Base-by-base conservation (phyloP, 176 grass and related monocot genomes). In the Paspalum notatum region DNA sequence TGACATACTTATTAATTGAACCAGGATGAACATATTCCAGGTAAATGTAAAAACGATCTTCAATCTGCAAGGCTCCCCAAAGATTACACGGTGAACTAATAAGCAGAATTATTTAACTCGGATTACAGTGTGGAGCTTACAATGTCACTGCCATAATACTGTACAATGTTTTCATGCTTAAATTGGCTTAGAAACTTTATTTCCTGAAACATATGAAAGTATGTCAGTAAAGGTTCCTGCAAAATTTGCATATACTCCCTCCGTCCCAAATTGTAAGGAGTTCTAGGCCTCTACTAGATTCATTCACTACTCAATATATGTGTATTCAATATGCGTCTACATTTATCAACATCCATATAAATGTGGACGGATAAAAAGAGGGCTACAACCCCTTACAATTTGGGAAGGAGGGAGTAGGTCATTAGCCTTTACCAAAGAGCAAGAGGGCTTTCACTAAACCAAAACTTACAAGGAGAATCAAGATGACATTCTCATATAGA, bases 11-110 rank as follows among this genome's bases (percentile, higher is more conserved):
- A 81, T 95, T 95, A 61, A 99, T 95, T 11, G 96, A 95, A 84
- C 96, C 96, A 4, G 96, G 96, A 88, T 99, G 96, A 72, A 99
- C 90, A 32, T 95, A 99, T 62, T 99, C 96, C 62, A 99, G 79
- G 67, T 95, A 99, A 86, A 99, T 99, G 77, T 95, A 99, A 81
- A 99, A 95, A 57, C 84, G 85, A 77, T 99, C 92, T 82, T 86
- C 96, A 70, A 80, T 84, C 81, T 81, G 76, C 50, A 62, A 79
- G 62, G 79, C 77, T 24, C 73, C 60, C 66, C 53, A 82, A 76
- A 83, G 41, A 76, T 83, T 40, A 62, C 49, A 38, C 68, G 8
- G 62, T 58, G 26, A 43, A 41, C 17, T 72, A 20, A 42, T 7
- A 72, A 54, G 11, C 61, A 56, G 21, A 74, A 18, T 65, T 65